Conservation (phyloP, 2,329 filamentous ascomycete species). For the Aspergillus sergii region DNA sequence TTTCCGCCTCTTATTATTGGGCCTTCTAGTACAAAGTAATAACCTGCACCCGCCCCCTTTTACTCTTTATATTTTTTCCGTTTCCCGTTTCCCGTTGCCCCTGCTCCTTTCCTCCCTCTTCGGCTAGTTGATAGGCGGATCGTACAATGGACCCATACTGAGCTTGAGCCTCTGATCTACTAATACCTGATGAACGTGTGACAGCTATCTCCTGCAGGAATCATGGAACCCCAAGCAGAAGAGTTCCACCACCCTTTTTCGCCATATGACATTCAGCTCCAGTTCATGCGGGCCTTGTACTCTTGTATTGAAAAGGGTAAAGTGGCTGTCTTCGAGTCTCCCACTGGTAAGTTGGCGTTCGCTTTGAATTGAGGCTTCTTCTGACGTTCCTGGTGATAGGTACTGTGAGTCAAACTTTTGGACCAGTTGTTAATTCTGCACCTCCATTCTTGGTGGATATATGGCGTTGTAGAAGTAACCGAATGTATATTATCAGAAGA, state of each 20-base stretch:
- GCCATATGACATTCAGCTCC: conserved; percentile 82
- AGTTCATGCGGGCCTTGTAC: conserved; percentile 87
- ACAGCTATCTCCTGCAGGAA: not conserved
- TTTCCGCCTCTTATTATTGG: not conserved
- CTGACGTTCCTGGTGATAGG: conserved; percentile 33
- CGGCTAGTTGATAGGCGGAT: not conserved
- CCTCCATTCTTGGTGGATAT: not conserved
- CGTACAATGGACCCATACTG: not conserved
- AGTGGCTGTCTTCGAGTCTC: conserved; percentile 86
- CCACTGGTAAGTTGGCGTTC: conserved; percentile 68
- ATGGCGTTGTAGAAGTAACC: not conserved
- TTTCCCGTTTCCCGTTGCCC: not conserved
- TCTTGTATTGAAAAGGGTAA: conserved; percentile 76
- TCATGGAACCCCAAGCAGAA: conserved; percentile 39
- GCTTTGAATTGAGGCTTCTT: conserved; percentile 1
- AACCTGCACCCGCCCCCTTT: too few relatives aligned
- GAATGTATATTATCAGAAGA: not conserved
- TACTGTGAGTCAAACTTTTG: conserved; percentile 40
- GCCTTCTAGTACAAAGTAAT: not conserved
- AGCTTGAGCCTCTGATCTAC: not conserved
- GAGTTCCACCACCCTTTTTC: conserved; percentile 86
- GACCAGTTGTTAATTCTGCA: not conserved
- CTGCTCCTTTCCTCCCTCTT: not conserved
- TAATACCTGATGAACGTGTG: not conserved
- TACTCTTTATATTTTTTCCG: not conserved